A percentile compares a stretch with the other conserved stretches of the same genome.
These are phyloP conservation scores for Phytophthora idaei DNA, from an alignment of 352 stramenopile genomes.

Conservation along the genomic window DNA sequence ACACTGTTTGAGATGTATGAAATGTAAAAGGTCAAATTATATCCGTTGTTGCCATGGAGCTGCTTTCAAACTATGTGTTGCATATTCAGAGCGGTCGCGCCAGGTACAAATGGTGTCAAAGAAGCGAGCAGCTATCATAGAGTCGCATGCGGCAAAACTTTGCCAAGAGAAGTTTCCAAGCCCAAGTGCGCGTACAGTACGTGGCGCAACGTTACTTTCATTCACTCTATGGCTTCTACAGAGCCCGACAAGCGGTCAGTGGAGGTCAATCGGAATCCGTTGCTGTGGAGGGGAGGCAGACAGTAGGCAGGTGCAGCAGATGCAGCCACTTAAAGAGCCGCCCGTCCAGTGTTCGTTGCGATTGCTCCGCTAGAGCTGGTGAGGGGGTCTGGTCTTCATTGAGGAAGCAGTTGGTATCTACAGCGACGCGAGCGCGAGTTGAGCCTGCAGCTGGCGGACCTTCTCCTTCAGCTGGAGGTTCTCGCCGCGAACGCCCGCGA, in stretches of 20 bases:
- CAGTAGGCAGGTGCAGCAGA: constrained; percentile 9
- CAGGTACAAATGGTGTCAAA: no score
- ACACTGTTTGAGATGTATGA: neutral
- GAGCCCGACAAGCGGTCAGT: constrained; percentile 8
- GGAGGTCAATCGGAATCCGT: constrained; percentile 19
- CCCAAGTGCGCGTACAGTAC: neutral
- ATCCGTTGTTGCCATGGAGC: no score
- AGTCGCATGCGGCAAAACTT: neutral
- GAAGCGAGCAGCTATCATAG: neutral
- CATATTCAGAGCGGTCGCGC: no score
- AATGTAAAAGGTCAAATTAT: neutral
- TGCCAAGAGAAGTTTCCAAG: constrained; percentile 19
- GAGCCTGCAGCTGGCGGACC: constrained; percentile 65
- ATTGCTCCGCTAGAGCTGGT: constrained; percentile 18
- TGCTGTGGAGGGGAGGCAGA: constrained; percentile 24
- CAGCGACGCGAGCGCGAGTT: constrained; percentile 58
- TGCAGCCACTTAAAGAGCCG: constrained; percentile 22
- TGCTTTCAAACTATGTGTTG: no score
- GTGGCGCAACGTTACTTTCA: constrained; percentile 2
- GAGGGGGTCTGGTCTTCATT: constrained; percentile 19
- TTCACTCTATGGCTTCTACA: constrained; percentile 20
- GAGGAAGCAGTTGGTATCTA: constrained; percentile 20
- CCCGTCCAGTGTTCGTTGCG: constrained; percentile 32
- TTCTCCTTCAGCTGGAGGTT: constrained; percentile 68
- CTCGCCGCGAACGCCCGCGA: constrained; percentile 55